These are phyloP conservation scores for Eutrema salsugineum DNA, from an alignment of 441 rosid species.

Conservation along the genomic window DNA sequence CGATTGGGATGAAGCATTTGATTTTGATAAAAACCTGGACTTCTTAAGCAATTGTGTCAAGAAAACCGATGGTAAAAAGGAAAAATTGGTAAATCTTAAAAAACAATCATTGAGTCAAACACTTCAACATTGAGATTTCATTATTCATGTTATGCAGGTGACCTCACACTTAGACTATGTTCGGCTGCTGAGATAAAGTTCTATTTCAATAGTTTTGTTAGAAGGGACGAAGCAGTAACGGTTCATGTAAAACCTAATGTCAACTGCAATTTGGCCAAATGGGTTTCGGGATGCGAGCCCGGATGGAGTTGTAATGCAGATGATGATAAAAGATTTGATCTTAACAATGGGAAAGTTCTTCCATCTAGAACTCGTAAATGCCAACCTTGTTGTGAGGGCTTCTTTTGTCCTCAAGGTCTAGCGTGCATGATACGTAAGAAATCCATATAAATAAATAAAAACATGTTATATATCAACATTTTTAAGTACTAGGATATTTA, in stretches of 20 bases:
- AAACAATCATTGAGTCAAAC: not conserved
- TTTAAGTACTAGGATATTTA: not conserved
- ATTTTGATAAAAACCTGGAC: constrained; percentile 42
- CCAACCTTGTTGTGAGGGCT: constrained; percentile 71
- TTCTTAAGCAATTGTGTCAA: constrained; percentile 52
- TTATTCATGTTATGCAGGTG: constrained; percentile 37
- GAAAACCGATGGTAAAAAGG: constrained; percentile 46
- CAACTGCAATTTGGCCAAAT: constrained; percentile 56
- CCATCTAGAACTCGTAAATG: constrained; percentile 49
- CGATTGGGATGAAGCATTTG: constrained; percentile 58
- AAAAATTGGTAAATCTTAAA: not conserved
- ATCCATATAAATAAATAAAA: not conserved
- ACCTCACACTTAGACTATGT: constrained; percentile 48
- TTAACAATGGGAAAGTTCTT: constrained; percentile 37
- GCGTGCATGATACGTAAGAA: constrained; percentile 76
- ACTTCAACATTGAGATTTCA: not conserved
- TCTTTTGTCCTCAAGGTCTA: constrained; percentile 70
- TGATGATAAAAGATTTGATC: constrained; percentile 33
- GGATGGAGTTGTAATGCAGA: constrained; percentile 62
- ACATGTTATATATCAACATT: not conserved
- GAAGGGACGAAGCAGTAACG: constrained; percentile 26
- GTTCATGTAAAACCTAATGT: constrained; percentile 44
- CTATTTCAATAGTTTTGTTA: constrained; percentile 46
- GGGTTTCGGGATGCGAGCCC: constrained; percentile 66
- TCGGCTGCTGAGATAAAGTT: constrained; percentile 58